Evolutionary conservation across 768 basidiomycete genomes (phyloP), one percentile per base, ranked within the genome.

Genomic region (Lactarius tabidus): DNA sequence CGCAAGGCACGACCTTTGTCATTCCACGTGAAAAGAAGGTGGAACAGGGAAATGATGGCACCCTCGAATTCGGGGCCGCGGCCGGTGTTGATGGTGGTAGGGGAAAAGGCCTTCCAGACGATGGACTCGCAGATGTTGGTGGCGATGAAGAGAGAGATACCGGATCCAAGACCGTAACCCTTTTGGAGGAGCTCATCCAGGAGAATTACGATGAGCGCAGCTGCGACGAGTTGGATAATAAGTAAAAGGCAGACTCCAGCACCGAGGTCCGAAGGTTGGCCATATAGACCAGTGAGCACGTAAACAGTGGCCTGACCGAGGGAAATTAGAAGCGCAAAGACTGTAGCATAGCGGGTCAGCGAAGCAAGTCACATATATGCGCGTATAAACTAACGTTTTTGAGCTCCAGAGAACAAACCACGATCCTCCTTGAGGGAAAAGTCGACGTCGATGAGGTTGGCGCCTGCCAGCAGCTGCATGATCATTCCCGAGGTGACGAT

Each of bases 111-210:
- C 74, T 99, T 99, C 96, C 96, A 99, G 74, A 98, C 87, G 79
- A 99, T 99, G 68, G 90, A 93, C 77, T 99, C 97, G 77, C 96
- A 98, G 72, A 99, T 98, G 83, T 98, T 99, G 80, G 97, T 98
- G 6, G 96, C 97, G 72, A 98, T 97, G 85, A 98, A 98, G 64
- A 98, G 89, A 64, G 95, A 95, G 77, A 99, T 98, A 69, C 97
- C 97, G 6, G 93, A 95, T 64, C 97, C 97, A 68, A 98, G 92
- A 74, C 97, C 97, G 76, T 99, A 98, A 51, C 96, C 97, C 76
- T 98, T 98, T 73, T 98, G 96, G 69, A 99, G 91, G 67, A 99
- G 92, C 77, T 98, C 95, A 74, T 99, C 96, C 70, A 99, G 92
- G 70, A 98, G 88, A 71, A 98, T 93, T 76, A 98, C 97, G 76